phyloP scores from a whole-genome alignment of 176 grass and related monocot species.

The Tillandsia fasciculata region DNA sequence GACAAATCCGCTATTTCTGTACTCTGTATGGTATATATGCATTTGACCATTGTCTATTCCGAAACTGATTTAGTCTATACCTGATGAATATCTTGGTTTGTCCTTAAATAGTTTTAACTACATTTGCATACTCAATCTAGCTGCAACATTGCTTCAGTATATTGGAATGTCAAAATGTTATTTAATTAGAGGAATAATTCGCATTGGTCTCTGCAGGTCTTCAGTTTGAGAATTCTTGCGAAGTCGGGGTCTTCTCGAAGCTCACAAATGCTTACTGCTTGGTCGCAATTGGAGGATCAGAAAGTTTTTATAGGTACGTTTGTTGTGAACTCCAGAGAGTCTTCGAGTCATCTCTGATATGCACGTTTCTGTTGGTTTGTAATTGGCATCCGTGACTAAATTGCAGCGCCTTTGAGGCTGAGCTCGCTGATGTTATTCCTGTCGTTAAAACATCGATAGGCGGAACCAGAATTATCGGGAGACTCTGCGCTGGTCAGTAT shows the following conservation, averaged over 20 bases:
- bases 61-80: too few relatives aligned
- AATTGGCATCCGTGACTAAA: slow-evolving; percentile 4
- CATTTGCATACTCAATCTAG: too few relatives aligned
- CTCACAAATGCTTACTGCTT: slow-evolving; percentile 92
- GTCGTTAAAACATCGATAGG: slow-evolving; percentile 91
- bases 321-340: not conserved
- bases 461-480: slow-evolving; percentile 77
- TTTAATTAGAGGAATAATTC: too few relatives aligned
- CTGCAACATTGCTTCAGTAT: too few relatives aligned
- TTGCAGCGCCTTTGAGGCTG: slow-evolving; percentile 75
- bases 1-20: too few relatives aligned
- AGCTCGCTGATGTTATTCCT: slow-evolving; percentile 74
- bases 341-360: not conserved
- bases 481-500: slow-evolving; percentile 74
- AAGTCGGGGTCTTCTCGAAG: slow-evolving; percentile 94
- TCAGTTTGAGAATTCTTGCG: slow-evolving; percentile 91
- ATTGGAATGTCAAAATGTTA: too few relatives aligned
- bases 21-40: too few relatives aligned
- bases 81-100: too few relatives aligned
- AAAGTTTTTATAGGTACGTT: slow-evolving; percentile 89
- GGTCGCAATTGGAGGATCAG: slow-evolving; percentile 91
- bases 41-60: too few relatives aligned
- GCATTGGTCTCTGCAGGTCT: slow-evolving; percentile 38
- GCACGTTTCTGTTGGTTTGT: not conserved
- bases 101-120: too few relatives aligned